Conservation (phyloP, 257 asterid species). For the Echium plantagineum region DNA sequence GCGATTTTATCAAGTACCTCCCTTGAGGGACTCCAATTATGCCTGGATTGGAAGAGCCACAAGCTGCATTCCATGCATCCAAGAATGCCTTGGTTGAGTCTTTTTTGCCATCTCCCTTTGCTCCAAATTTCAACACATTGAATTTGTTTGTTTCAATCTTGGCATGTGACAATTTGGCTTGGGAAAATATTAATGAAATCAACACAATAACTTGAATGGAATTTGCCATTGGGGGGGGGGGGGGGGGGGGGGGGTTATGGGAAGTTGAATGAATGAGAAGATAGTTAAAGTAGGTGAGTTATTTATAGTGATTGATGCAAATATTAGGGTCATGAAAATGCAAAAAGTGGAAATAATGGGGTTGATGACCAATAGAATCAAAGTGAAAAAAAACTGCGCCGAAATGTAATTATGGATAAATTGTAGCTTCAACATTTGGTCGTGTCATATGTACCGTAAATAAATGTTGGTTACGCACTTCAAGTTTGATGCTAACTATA, state of each 20-base stretch:
- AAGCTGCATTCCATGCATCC: constrained; percentile 43
- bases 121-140: constrained; percentile 39
- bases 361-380: background rate
- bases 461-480: background rate
- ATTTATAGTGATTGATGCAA: background rate
- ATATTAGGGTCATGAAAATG: background rate
- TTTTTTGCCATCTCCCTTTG: constrained; percentile 33
- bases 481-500: background rate
- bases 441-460: background rate
- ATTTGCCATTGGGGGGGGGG: background rate
- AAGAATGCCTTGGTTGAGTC: constrained; percentile 42
- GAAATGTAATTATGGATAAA: background rate
- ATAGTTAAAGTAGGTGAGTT: background rate
- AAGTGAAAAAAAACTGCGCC: background rate
- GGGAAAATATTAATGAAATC: background rate
- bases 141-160: constrained; percentile 9
- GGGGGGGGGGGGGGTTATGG: background rate
- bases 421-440: background rate
- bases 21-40: constrained; percentile 45
- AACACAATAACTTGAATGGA: background rate
- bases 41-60: constrained; percentile 31
- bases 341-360: background rate
- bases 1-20: constrained; percentile 19
- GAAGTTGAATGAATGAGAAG: background rate
- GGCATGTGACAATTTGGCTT: background rate